Base-by-base conservation (phyloP, 2,329 filamentous ascomycete species). In the Microcyclospora pomicola region DNA sequence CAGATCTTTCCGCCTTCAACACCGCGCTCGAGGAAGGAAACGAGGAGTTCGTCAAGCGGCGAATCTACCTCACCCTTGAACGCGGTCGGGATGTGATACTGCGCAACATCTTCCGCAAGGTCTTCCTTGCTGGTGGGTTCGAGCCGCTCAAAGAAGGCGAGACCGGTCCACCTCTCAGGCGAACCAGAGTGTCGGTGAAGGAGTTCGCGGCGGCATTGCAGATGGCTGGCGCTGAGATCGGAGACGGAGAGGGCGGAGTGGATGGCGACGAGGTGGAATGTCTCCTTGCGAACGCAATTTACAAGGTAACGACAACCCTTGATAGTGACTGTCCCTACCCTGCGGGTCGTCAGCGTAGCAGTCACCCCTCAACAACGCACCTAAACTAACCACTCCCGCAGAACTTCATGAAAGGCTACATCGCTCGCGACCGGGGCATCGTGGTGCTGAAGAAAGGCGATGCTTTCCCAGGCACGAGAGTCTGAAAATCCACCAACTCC, bases 321-420 rank as follows among this genome's bases (percentile, higher is more conserved):
- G n/a, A n/a, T n/a, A n/a, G n/a, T n/a, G n/a, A n/a, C n/a, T n/a
- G n/a, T n/a, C n/a, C n/a, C n/a, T n/a, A n/a, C n/a, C n/a, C n/a
- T n/a, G n/a, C n/a, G n/a, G n/a, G n/a, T n/a, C n/a, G n/a, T n/a
- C n/a, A n/a, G n/a, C n/a, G n/a, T 24, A 27, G 27, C 11, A 34
- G 36, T 51, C 39, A 6, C 12, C 15, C 19, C 31, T 39, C n/a
- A 14, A 12, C 5, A 15, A 31, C 27, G 27, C 27, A 5, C 7
- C 19, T 4, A 7, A 24, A 24, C 19, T 24, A 24, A 24, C 19
- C 19, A 24, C 5, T 24, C 31, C 2, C 27, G 27, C 49, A 94
- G 85, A 82, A 82, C 42, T 69, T 91, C 15, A 94, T 98, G 83
- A 98, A 96, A 63, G 91, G 92, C 31, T 98, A 98, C 62, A 98